Evolutionary conservation across 495 filamentous ascomycete genomes (phyloP).

Genomic region (Hypoxylon lenormandii): DNA sequence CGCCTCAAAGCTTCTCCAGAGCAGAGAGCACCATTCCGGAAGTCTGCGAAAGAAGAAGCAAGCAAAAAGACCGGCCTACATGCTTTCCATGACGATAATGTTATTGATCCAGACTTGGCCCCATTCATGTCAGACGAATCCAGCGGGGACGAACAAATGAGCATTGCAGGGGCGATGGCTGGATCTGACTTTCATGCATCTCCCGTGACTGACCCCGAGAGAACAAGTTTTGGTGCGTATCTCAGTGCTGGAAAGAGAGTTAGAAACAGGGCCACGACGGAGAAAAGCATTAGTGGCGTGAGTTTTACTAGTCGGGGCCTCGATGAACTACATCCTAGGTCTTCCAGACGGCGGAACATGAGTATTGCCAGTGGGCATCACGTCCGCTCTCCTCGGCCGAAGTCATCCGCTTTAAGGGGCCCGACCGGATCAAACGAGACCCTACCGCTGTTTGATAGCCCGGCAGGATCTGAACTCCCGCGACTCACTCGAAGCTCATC

Average conservation of each 20-base stretch:
- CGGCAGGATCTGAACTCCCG: constrained; percentile 57
- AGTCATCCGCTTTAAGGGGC: constrained; percentile 57
- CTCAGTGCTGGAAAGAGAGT: constrained; percentile 77
- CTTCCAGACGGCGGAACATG: constrained; percentile 76
- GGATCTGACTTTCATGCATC: constrained; percentile 56
- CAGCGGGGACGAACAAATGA: constrained; percentile 90
- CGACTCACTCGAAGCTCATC: constrained; percentile 84
- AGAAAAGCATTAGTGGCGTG: constrained; percentile 73
- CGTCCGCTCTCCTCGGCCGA: constrained; percentile 74
- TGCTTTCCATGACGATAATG: constrained; percentile 96
- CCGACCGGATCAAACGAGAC: constrained; percentile 59
- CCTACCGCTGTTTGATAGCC: constrained; percentile 54
- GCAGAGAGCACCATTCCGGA: constrained; percentile 90
- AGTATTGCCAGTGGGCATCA: constrained; percentile 78
- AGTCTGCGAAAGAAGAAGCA: constrained; percentile 73
- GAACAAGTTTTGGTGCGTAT: constrained; percentile 62
- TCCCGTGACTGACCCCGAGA: constrained; percentile 61
- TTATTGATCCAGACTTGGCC: constrained; percentile 95
- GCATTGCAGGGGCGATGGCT: constrained; percentile 79
- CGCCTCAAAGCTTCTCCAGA: constrained; percentile 64
- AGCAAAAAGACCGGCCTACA: constrained; percentile 74
- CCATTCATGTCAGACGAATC: constrained; percentile 96
- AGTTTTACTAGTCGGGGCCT: constrained; percentile 69
- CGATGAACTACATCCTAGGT: constrained; percentile 68
- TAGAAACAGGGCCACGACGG: constrained; percentile 72